Conservation (phyloP, 2,329 filamentous ascomycete genomes). For the Apiospora arundinis region DNA sequence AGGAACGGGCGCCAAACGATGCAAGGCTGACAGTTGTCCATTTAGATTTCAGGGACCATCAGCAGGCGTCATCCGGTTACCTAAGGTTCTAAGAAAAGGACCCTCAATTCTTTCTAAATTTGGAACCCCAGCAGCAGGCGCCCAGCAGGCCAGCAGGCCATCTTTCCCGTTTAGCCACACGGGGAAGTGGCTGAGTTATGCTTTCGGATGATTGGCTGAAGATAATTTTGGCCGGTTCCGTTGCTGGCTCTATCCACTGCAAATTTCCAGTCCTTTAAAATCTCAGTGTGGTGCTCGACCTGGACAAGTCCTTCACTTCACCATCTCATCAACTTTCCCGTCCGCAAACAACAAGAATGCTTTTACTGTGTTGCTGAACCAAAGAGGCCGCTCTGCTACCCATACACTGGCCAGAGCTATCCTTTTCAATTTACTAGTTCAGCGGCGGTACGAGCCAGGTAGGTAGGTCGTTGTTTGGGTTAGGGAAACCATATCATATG, state of each 20-base stretch:
- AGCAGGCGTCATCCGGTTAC: slow-evolving; percentile 5
- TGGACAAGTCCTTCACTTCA: not conserved
- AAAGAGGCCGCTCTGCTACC: not conserved
- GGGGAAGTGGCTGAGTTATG: not conserved
- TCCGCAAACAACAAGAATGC: not conserved
- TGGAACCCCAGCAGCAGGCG: not conserved
- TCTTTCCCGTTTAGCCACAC: not conserved
- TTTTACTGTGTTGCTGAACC: not conserved
- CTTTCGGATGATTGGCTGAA: not conserved
- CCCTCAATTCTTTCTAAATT: slow-evolving; percentile 8
- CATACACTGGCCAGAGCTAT: not conserved
- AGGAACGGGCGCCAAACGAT: slow-evolving; percentile 9
- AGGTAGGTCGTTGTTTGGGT: not conserved
- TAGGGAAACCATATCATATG: not conserved
- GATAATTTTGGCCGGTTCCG: not conserved
- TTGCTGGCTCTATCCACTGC: not conserved
- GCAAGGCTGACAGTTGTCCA: slow-evolving; percentile 16
- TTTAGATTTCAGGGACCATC: slow-evolving; percentile 15
- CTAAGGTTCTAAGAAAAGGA: not conserved
- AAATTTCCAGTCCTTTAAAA: slow-evolving; percentile 4
- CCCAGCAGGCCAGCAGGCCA: too few species aligned
- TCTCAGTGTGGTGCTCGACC: not conserved
- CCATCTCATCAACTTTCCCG: not conserved
- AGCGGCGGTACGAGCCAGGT: not conserved
- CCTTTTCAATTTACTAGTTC: not conserved